These are phyloP conservation scores for Cotoneaster glaucophyllus DNA, from an alignment of 306 rosid species.

Conservation along the genomic window DNA sequence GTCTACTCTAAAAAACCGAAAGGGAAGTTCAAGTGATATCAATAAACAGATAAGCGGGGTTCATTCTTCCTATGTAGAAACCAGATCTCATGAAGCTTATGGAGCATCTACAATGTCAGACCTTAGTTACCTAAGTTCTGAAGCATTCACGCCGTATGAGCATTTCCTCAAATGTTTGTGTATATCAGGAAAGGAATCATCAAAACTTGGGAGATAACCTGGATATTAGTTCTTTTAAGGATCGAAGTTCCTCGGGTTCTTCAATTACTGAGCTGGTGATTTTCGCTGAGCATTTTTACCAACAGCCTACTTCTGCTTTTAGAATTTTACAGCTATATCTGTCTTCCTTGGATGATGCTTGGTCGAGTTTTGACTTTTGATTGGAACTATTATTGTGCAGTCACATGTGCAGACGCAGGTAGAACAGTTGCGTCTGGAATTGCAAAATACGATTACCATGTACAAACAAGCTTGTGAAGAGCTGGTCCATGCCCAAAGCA, in stretches of 20 bases:
- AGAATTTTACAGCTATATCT: background rate
- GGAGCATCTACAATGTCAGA: conserved; percentile 44
- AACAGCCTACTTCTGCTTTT: background rate
- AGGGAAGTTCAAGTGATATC: conserved; percentile 15
- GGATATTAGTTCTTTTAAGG: conserved; percentile 27
- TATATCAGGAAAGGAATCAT: conserved; percentile 30
- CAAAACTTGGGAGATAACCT: conserved; percentile 27
- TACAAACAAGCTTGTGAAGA: conserved; percentile 72
- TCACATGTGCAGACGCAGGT: conserved; percentile 46
- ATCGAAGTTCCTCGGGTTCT: conserved; percentile 38
- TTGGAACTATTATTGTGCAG: conserved; percentile 28
- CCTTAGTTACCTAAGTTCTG: conserved; percentile 35
- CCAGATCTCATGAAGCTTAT: conserved; percentile 22
- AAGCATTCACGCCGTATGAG: conserved; percentile 25
- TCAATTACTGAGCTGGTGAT: conserved; percentile 50
- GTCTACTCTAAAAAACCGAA: conserved; percentile 27
- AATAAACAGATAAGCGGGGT: conserved; percentile 33
- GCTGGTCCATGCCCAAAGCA: conserved; percentile 59
- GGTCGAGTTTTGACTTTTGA: conserved; percentile 17
- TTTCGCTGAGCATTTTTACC: too few relatives aligned
- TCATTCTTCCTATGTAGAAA: conserved; percentile 24
- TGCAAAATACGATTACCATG: conserved; percentile 68
- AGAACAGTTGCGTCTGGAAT: conserved; percentile 59
- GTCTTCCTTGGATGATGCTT: background rate
- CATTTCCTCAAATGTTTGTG: conserved; percentile 19